Percentiles rank a stretch among this genome's conserved stretches.
Conservation (phyloP, 768 basidiomycete genomes). For the Megacollybia marginata region DNA sequence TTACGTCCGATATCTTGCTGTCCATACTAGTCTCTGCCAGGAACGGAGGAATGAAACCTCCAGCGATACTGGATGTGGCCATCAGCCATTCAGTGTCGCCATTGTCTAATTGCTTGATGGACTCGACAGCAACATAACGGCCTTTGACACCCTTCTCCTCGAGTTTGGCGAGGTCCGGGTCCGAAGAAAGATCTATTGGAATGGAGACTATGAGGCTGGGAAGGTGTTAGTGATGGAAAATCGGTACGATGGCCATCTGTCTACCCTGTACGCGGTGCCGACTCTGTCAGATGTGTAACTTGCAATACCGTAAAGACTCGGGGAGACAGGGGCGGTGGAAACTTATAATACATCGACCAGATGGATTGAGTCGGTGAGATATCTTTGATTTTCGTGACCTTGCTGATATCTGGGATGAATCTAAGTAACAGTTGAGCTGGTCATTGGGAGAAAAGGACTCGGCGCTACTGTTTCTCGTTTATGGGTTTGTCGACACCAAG, state of each 20-base stretch:
- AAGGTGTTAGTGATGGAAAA: neutral
- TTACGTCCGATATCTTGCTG: conserved; percentile 55
- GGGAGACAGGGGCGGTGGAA: conserved; percentile 62
- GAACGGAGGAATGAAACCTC: conserved; percentile 61
- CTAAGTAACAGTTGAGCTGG: conserved; percentile 17
- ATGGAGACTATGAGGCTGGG: conserved; percentile 51
- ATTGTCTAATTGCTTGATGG: conserved; percentile 50
- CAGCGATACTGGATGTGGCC: conserved; percentile 70
- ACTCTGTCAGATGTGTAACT: conserved; percentile 43
- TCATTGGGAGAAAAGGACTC: neutral
- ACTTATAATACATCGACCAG: conserved; percentile 70
- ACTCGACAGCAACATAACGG: conserved; percentile 66
- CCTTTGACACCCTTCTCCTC: conserved; percentile 63
- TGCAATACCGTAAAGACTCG: conserved; percentile 74
- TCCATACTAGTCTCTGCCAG: conserved; percentile 55
- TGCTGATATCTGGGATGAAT: conserved; percentile 58
- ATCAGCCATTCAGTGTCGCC: conserved; percentile 73
- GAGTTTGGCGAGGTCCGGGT: conserved; percentile 48
- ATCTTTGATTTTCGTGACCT: conserved; percentile 53
- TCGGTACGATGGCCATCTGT: conserved; percentile 10
- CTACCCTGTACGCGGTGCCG: conserved; percentile 53
- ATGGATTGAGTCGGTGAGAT: conserved; percentile 58
- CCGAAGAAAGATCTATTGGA: conserved; percentile 56
- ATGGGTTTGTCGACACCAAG: conserved; percentile 57
- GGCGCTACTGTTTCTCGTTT: conserved; percentile 59